Conservation (phyloP, 2,329 filamentous ascomycete species). For the Pseudopyrenochaeta lycopersici region DNA sequence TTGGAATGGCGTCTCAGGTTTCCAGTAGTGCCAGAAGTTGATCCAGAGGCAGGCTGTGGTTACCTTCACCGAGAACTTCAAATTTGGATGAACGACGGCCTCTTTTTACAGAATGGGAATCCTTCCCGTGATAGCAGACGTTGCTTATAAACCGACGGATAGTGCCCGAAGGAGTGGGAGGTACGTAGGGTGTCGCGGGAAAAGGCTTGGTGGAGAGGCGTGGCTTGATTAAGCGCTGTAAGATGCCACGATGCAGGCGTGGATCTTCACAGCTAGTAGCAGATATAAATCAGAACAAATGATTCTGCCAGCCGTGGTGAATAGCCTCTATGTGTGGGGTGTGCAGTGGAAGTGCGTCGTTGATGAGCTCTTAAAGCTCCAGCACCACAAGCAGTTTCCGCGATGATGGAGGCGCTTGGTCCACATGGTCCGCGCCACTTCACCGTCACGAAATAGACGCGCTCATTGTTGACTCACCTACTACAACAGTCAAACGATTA, state of each 20-base stretch:
- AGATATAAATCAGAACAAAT: conserved; percentile 11
- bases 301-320: conserved; percentile 15
- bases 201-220: conserved; percentile 26
- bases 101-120: conserved; percentile 9
- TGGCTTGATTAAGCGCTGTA: conserved; percentile 20
- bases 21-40: background rate
- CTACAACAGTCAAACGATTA: background rate
- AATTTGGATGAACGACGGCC: conserved; percentile 4
- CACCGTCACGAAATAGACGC: conserved; percentile 21
- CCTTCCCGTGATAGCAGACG: background rate
- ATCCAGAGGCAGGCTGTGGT: conserved; percentile 14
- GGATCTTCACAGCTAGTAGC: conserved; percentile 30
- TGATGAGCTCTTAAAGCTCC: conserved; percentile 20
- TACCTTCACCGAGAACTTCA: conserved; percentile 17
- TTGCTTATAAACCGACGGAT: conserved; percentile 2
- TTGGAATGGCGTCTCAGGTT: background rate
- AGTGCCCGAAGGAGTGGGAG: conserved; percentile 1
- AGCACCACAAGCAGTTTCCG: conserved; percentile 27
- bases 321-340: conserved; percentile 16
- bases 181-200: conserved; percentile 6
- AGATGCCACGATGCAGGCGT: conserved; percentile 50
- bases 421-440: conserved; percentile 13
- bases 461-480: conserved; percentile 1
- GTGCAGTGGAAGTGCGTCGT: conserved; percentile 26
- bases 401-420: conserved; percentile 21